Evolutionary conservation across 1,139 yeast species (phyloP).

Genomic region (Kazachstania sp.): DNA sequence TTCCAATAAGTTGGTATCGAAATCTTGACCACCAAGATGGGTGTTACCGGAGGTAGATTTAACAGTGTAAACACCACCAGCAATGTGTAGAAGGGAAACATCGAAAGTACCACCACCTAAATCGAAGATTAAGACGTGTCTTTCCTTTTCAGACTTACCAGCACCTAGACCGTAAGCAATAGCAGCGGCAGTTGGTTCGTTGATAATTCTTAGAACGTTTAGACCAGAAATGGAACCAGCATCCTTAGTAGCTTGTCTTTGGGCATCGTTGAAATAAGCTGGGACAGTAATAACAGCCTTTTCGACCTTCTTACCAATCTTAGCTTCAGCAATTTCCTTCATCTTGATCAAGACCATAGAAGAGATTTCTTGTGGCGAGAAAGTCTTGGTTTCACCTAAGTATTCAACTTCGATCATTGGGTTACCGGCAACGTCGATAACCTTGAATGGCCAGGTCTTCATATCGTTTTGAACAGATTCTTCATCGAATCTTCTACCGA

Average conservation of each 20-base stretch:
- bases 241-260: constrained; percentile 86
- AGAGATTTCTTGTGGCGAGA: constrained; percentile 86
- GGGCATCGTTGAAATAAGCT: constrained; percentile 80
- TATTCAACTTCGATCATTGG: constrained; percentile 72
- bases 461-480: constrained; percentile 73
- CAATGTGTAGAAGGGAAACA: constrained; percentile 90
- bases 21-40: constrained; percentile 60
- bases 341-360: constrained; percentile 87
- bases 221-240: constrained; percentile 55
- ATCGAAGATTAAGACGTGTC: constrained; percentile 80
- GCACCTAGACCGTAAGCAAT: constrained; percentile 92
- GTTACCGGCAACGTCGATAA: constrained; percentile 62
- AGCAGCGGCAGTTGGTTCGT: constrained; percentile 69
- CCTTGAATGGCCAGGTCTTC: constrained; percentile 73
- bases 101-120: constrained; percentile 32
- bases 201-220: constrained; percentile 79
- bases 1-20: constrained; percentile 92
- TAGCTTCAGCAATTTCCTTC: constrained; percentile 91
- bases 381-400: constrained; percentile 61
- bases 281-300: constrained; percentile 92
- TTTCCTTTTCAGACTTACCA: constrained; percentile 84
- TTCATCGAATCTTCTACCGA: constrained; percentile 73
- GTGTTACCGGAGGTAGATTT: constrained; percentile 99
- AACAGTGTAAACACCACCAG: constrained; percentile 99
- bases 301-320: constrained; percentile 75